These are phyloP conservation scores for Deuterostichococcus epilithicus DNA, from an alignment of 139 green algal species.

Conservation along the genomic window DNA sequence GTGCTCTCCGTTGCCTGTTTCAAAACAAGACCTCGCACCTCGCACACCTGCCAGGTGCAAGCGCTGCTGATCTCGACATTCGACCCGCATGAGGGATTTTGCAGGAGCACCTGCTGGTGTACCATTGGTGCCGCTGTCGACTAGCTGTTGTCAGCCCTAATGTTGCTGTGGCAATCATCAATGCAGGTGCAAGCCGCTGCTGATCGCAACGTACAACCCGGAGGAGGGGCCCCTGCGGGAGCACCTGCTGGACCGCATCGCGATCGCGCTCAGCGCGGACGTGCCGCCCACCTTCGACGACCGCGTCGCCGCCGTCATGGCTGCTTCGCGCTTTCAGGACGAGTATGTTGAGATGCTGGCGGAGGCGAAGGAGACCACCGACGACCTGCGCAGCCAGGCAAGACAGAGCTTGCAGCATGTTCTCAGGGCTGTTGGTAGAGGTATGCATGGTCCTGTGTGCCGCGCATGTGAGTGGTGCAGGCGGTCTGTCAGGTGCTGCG, in stretches of 20 bases:
- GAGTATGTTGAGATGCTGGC: constrained; percentile 36
- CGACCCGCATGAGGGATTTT: too few relatives aligned
- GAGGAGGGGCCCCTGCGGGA: constrained; percentile 93
- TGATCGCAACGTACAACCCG: constrained; percentile 99
- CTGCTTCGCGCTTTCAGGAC: constrained; percentile 67
- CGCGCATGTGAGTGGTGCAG: too few relatives aligned
- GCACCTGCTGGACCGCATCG: constrained; percentile 97
- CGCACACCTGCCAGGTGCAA: too few relatives aligned
- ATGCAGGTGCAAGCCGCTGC: constrained; percentile 81
- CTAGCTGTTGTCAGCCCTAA: too few relatives aligned
- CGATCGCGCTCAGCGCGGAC: constrained; percentile 86
- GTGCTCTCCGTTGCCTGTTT: too few relatives aligned
- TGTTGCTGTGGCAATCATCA: neutral
- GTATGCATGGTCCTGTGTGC: neutral
- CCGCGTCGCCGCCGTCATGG: constrained; percentile 77
- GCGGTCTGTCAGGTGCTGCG: too few relatives aligned
- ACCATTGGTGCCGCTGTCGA: too few relatives aligned
- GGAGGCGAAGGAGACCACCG: constrained; percentile 81
- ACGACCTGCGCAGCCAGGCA: constrained; percentile 62
- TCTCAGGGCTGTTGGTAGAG: neutral
- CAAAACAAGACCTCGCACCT: too few relatives aligned
- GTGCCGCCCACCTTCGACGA: constrained; percentile 72
- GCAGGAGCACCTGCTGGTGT: too few relatives aligned
- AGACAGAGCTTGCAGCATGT: neutral
- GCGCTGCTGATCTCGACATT: too few relatives aligned